Base-by-base conservation (phyloP, 768 basidiomycete species). In the Suillus ampliporus region DNA sequence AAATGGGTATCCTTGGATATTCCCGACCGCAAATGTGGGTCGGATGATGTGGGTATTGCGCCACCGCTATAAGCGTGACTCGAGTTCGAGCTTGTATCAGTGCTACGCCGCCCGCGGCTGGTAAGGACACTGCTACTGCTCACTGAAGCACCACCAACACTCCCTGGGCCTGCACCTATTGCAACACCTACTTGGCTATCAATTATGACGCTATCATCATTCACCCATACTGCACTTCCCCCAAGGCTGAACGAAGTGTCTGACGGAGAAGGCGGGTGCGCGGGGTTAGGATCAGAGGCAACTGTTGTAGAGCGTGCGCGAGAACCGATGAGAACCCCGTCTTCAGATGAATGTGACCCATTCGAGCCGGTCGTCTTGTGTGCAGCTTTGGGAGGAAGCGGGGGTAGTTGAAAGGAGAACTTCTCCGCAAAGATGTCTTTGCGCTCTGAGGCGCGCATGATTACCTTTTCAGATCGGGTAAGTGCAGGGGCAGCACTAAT, bases 361-460 rank as follows among this genome's bases (percentile, higher is more conserved):
- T 76, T 77, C 10, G 88, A 89, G 50, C 83, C 80, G 13, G 81
- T 84, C 3, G 84, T 72, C 58, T 72, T 75, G 67, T 75, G 80
- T 62, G 81, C 83, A 61, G 81, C 82, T 61, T 68, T 73, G 34
- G 66, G 65, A 14, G 46, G 65, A 21, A 64, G 69, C 34, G 64
- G 63, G 26, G 54, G 50, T 28, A 19, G 61, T 44, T 53, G 56
- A 35, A 59, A 66, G 19, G 81, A 68, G 74, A 94, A 93, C 75
- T 92, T 93, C 69, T 98, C 96, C 21, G 88, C 80, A 72, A 99
- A 96, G 48, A 97, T 83, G 72, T 98, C 96, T 73, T 93, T 95
- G 37, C 95, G 85, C 64, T 99, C 96, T 15, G 91, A 93, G 1
- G 88, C 84, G 34, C 96, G 91, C 84, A 98, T 89, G 62, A 99